Evolutionary conservation across 176 grass and related monocot genomes (phyloP).

Genomic region (Avena eriantha): DNA sequence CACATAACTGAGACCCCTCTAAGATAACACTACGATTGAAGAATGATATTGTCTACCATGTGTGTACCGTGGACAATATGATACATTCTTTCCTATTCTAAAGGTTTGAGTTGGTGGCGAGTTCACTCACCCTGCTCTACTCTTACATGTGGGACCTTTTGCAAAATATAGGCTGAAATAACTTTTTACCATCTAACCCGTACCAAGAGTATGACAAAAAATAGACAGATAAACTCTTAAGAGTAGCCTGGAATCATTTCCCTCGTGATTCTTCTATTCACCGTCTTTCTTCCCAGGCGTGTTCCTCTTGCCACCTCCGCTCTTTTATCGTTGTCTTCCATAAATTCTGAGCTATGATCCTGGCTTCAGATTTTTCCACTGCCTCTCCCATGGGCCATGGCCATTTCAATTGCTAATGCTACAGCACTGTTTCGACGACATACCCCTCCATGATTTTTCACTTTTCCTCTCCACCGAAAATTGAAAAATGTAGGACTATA

Average conservation of each 20-base stretch:
- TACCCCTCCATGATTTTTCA: neutral
- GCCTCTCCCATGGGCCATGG: neutral
- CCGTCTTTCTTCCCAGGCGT: neutral
- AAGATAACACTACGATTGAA: constrained; percentile 34
- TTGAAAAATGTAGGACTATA: neutral
- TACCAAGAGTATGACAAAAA: neutral
- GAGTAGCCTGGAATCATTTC: neutral
- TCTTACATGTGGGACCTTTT: neutral
- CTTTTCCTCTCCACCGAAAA: neutral
- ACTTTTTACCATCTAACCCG: neutral
- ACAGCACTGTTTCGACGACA: neutral
- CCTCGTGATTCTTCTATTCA: neutral
- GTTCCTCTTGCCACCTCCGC: neutral
- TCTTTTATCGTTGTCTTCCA: neutral
- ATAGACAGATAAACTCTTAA: neutral
- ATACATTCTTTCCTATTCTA: constrained; percentile 8
- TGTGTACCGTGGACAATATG: constrained; percentile 1
- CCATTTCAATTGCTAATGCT: constrained; percentile 6
- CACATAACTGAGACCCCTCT: constrained; percentile 25
- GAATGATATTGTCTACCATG: constrained; percentile 8
- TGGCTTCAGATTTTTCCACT: neutral
- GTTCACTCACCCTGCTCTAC: neutral
- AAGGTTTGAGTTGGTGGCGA: neutral
- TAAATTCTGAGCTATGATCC: neutral
- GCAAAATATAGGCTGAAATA: neutral